phyloP scores from a whole-genome alignment of 2,329 filamentous ascomycete genomes.

The Diaporthe destruens region DNA sequence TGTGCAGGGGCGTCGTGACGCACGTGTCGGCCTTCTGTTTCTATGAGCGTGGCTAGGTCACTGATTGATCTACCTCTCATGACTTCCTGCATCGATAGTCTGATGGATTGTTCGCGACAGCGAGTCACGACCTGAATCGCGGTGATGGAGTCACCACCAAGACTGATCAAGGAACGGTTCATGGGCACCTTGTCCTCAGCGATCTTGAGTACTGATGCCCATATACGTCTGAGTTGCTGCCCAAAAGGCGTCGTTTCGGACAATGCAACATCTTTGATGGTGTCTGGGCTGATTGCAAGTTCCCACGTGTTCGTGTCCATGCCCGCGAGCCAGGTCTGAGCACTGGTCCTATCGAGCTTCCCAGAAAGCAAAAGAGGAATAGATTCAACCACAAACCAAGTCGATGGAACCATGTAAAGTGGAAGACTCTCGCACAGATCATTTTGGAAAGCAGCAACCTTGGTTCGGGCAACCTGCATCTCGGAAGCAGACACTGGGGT shows the following conservation, averaged over 20 bases:
- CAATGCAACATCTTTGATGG: conserved; percentile 40
- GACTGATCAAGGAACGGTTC: conserved; percentile 59
- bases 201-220: conserved; percentile 35
- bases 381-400: conserved; percentile 46
- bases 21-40: conserved; percentile 3
- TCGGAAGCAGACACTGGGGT: conserved; percentile 42
- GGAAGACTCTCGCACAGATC: not conserved
- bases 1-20: not conserved
- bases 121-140: conserved; percentile 6
- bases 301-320: not conserved
- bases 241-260: conserved; percentile 47
- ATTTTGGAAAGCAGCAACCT: not conserved
- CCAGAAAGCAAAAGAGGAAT: conserved; percentile 45
- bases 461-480: conserved; percentile 33
- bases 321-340: not conserved
- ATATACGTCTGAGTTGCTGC: conserved; percentile 54
- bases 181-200: conserved; percentile 47
- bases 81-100: not conserved
- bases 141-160: conserved; percentile 43
- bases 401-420: conserved; percentile 41
- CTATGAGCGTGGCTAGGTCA: conserved; percentile 15
- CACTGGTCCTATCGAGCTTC: conserved; percentile 42
- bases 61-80: not conserved
- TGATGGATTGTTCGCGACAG: conserved; percentile 13
- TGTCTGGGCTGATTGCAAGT: conserved; percentile 50